Base-by-base conservation (phyloP, 192 early-diverging fungal genomes). In the Oehlia diaphana region DNA sequence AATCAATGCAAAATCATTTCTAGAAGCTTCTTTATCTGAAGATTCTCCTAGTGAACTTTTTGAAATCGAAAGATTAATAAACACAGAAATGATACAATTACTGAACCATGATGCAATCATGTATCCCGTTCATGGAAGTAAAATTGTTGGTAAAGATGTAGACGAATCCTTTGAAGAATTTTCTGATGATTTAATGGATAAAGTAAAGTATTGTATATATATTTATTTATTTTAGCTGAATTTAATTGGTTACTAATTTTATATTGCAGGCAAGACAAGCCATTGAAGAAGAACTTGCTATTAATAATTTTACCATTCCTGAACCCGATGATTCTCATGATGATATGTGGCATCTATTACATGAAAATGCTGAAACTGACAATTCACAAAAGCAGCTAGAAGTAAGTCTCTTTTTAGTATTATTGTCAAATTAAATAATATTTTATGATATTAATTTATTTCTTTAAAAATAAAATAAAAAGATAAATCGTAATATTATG, bases 401-500 rank as follows among this genome's bases (percentile, higher is more conserved):
- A 37, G 83, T 83, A 75, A 79, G 78, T 72, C 33, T 39, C 35
- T 49, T 72, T 62, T 49, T 72, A 16, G 7, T 47, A 72, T 72
- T 23, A 39, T 58, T 9, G 79, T 79, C 50, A 63, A 31, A 23
- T n/a, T 63, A 4, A 70, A 12, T 47, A 2, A 74, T 10, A 71
- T 5, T 61, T 77, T 75, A 74, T 49, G 78, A 12, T 63, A 9
- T 44, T 19, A 8, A 35, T 33, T 31, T 4, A 12, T 49, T 50
- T 49, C 61, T 31, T 37, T 74, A 85, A 21, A n/a, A 10, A 67
- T 79, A 86, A 39, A 94, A 31, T 31, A 31, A 31, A 31, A 31
- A 31, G 84, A 42, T 82, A 9, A 88, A 92, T 66, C 90, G 93
- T 21, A 87, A 89, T 76, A 72, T 85, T 4, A 96, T 98, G 94